These are phyloP conservation scores for Plenodomus biglobosus DNA, from an alignment of 2,329 filamentous ascomycete genomes.

Conservation along the genomic window DNA sequence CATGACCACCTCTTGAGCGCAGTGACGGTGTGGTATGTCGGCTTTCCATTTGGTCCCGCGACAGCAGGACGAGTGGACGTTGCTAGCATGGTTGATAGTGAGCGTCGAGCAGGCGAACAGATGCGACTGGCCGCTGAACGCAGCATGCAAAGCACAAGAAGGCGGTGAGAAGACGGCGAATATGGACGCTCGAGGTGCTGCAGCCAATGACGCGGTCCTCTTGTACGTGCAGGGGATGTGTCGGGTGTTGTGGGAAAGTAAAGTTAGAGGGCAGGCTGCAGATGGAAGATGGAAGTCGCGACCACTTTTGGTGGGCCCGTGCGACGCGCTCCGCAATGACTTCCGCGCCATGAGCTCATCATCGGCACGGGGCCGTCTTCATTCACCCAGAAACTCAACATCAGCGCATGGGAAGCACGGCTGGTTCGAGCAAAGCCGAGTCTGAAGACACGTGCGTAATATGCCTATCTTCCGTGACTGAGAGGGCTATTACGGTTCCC, in stretches of 20 bases:
- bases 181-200: background rate
- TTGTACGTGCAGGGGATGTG: background rate
- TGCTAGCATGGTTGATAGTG: slow-evolving; percentile 36
- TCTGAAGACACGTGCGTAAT: slow-evolving; percentile 67
- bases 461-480: slow-evolving; percentile 75
- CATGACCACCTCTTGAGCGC: slow-evolving; percentile 84
- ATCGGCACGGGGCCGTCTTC: background rate
- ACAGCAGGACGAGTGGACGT: slow-evolving; percentile 34
- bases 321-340: slow-evolving; percentile 18
- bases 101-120: slow-evolving; percentile 18
- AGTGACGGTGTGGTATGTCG: slow-evolving; percentile 62
- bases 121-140: slow-evolving; percentile 21
- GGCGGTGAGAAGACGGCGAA: background rate
- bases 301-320: slow-evolving; percentile 18
- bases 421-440: slow-evolving; percentile 16
- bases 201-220: background rate
- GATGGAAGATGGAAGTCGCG: slow-evolving; percentile 12
- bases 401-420: slow-evolving; percentile 31
- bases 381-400: slow-evolving; percentile 9
- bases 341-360: slow-evolving; percentile 18
- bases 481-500: slow-evolving; percentile 70
- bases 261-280: slow-evolving; percentile 1
- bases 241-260: slow-evolving; percentile 4
- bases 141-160: slow-evolving; percentile 25
- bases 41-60: slow-evolving; percentile 30